Evolutionary conservation across 2,329 filamentous ascomycete genomes (phyloP), one percentile per base, ranked within the genome.

Genomic region (Teratosphaeria epicoccoides): DNA sequence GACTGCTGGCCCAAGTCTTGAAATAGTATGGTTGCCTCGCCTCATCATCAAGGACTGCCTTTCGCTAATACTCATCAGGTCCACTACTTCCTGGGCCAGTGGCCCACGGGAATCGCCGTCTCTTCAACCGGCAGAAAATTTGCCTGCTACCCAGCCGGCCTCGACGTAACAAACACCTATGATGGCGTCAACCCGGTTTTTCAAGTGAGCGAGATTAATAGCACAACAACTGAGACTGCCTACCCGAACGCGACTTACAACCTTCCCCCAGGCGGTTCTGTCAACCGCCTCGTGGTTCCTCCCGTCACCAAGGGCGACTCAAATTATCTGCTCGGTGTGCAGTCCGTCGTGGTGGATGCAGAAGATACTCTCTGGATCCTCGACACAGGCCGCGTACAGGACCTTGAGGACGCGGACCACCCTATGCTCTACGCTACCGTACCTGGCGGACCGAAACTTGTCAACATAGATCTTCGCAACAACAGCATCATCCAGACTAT

Each of bases 321-420:
- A n/a, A 60, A 74, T 56, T 71, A 77, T 59, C 64, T 78, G 10
- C 74, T 78, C 51, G 73, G 74, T 46, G 73, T 76, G 0, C 76
- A 79, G 59, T 74, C 70, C 37, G 73, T 79, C 1, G 75, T 79
- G 10, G 68, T 78, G 17, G 76, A 79, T 54, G 57, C 74, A 0
- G 60, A 64, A 2, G 74, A 79, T 59, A 70, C 73, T 6, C 68
- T 78, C 20, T 78, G 75, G 76, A 72, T 79, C 49, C 69, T 79
- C 6, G 76, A 79, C 55, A 78, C 75, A 2, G 76, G 76, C 7
- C 69, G 76, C 22, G 70, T 70, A 1, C 60, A 67, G n/a, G 68
- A 67, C 4, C 57, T 61, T 0, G 68, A 76, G 44, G 72, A 72
- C 4, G 53, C 56, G n/a, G 33, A 40, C n/a, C 33, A 40, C 14